Evolutionary conservation across 495 filamentous ascomycete genomes (phyloP), one percentile per base, ranked within the genome.

Genomic region (Aspergillus olivimuriae): DNA sequence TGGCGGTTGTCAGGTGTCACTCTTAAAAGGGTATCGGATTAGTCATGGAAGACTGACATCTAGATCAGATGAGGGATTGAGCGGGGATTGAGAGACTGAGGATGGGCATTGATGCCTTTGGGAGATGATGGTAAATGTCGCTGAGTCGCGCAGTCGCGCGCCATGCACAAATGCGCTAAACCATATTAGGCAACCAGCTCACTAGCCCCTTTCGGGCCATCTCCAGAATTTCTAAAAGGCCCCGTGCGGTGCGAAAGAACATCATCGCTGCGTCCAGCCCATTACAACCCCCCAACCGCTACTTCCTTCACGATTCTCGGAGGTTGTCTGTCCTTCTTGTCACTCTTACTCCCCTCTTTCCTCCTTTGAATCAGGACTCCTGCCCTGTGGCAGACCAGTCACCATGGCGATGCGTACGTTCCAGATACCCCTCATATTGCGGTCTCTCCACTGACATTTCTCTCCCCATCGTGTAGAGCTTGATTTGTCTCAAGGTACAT

Each of bases 401-500:
- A 78, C 70, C 30, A 81, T 80, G 78, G 78, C 79, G 52, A 83
- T 83, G 79, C 74, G 79, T 83, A 73, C 57, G 71, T 73, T 41
- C 44, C 48, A 16, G 49, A 63, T 68, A 63, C 59, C 62, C 65
- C 61, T 66, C 63, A 62, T 53, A 60, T 40, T 24, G 39, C 46
- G 41, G 39, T 39, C 39, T 15, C 44, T 39, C 31, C 60, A 49
- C 52, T 66, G 50, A 66, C 56, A 39, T 62, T 32, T 35, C 38
- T 32, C 18, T 37, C 38, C 44, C 43, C 19, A 35, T 31, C 28
- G 28, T 50, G 36, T 56, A 85, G 81, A 84, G 68, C 71, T 87
- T 65, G 83, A 87, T 69, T 75, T 87, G 69, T 86, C 83, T 55
- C 78, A 86, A 63, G 83, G 83, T 87, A 43, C 22, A 41, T 49